Base-by-base conservation (phyloP, 2,329 filamentous ascomycete genomes). In the Colletotrichum horii region DNA sequence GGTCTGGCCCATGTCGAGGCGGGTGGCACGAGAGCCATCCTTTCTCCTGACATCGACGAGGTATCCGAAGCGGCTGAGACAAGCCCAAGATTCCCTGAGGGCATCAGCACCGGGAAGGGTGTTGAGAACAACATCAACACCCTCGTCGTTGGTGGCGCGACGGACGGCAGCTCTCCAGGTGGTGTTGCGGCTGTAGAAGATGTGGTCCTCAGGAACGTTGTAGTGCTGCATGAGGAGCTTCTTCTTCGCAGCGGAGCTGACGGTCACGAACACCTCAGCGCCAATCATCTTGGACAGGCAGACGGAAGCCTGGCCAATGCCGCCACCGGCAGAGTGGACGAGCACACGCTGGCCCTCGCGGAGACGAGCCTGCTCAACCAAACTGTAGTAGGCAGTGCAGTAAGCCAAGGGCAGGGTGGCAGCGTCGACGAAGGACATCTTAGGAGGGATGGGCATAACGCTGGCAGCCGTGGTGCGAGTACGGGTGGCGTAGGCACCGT, bases 1-100 rank as follows among this genome's bases (percentile, higher is more conserved):
- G 62, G 88, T 86, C n/a, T 85, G 85, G n/a, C 83, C 79, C 84
- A 91, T 87, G 58, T 90, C 87, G 0, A 91, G 80, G 2, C 85
- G 81, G 3, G 82, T 84, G 69, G 85, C 87, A 70, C 80, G 82
- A 9, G 80, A 79, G n/a, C 84, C 81, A 55, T 87, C 85, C 56
- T 83, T 78, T 73, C 82, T 84, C 9, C 86, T 84, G 36, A 89
- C 83, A 70, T 90, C 87, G 6, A 90, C 78, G 61, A 89, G 87
- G 4, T 84, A 82, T 2, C 87, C 88, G 77, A 87, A 87, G 19
- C 81, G 82, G 60, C 85, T 85, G 22, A 90, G 79, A 66, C 85
- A 87, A 4, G 83, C 81, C 86, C 85, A 88, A 0, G 87, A 85
- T 55, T 86, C 84, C 4, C 82, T 81, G 4, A 88, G 78, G 2